Conservation (phyloP, 805 yeast species). For the Metschnikowia borealis region DNA sequence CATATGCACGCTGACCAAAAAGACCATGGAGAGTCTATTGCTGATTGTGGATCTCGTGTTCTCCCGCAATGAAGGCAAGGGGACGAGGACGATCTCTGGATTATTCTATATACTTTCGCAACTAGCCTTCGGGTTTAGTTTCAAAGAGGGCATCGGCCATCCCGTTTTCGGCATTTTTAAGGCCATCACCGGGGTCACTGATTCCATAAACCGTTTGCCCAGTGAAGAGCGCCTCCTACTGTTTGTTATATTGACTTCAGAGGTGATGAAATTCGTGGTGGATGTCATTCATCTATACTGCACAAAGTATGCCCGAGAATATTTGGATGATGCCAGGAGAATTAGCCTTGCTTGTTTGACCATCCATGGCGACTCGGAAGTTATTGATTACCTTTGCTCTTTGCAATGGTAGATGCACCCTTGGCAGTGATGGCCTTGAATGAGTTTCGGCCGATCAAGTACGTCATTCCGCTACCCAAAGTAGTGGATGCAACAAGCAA, state of each 20-base stretch:
- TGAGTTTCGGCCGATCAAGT: conserved; percentile 66
- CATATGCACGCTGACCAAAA: not conserved
- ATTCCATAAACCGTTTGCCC: conserved; percentile 2
- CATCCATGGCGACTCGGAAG: conserved; percentile 9
- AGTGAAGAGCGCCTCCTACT: not conserved
- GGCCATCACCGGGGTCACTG: conserved; percentile 5
- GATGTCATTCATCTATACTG: conserved; percentile 14
- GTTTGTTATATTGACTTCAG: conserved; percentile 5
- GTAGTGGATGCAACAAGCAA: conserved; percentile 54
- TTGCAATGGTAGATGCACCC: conserved; percentile 8
- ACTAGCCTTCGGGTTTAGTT: conserved; percentile 12
- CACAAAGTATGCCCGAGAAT: conserved; percentile 5
- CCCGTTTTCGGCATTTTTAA: conserved; percentile 5
- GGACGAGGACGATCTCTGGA: conserved; percentile 4
- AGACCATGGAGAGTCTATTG: conserved; percentile 1
- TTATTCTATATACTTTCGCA: conserved; percentile 12
- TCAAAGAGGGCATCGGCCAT: conserved; percentile 5
- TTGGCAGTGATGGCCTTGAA: conserved; percentile 37
- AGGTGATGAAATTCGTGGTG: conserved; percentile 9
- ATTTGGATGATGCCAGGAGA: not conserved
- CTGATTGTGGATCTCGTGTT: conserved; percentile 6
- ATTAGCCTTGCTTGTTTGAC: conserved; percentile 11
- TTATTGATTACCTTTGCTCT: conserved; percentile 7
- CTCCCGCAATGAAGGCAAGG: not conserved
- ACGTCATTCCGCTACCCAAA: conserved; percentile 70